Percentiles rank a stretch among this genome's conserved stretches.
phyloP scores from a whole-genome alignment of 495 filamentous ascomycete genomes.

The Annulohypoxylon maeteangense region DNA sequence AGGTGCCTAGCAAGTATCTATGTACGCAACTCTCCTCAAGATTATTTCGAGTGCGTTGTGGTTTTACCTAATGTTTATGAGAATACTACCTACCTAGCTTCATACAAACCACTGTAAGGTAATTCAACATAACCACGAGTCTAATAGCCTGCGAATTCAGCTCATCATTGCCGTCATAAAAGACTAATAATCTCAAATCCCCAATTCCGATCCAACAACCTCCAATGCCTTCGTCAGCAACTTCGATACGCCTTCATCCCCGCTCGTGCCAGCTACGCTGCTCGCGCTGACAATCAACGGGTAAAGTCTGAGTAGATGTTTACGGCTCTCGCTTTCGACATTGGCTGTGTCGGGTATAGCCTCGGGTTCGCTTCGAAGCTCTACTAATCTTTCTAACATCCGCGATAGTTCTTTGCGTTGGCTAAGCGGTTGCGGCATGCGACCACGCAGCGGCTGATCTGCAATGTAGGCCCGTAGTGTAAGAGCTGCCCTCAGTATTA shows the following conservation, averaged over 20 bases:
- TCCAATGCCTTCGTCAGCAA: slow-evolving; percentile 69
- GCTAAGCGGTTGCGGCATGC: slow-evolving; percentile 88
- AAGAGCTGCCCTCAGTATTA: slow-evolving; percentile 83
- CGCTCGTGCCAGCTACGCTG: slow-evolving; percentile 71
- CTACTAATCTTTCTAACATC: slow-evolving; percentile 70
- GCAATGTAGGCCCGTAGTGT: slow-evolving; percentile 84
- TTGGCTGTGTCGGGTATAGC: slow-evolving; percentile 73
- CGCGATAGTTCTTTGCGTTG: slow-evolving; percentile 82
- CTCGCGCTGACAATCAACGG: slow-evolving; percentile 79
- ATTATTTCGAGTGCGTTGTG: too few relatives aligned
- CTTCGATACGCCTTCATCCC: slow-evolving; percentile 68
- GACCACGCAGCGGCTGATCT: slow-evolving; percentile 89
- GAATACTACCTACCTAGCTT: neutral
- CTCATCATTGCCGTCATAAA: neutral
- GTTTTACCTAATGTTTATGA: neutral
- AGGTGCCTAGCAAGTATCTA: too few relatives aligned
- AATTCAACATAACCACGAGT: neutral
- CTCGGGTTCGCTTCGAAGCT: slow-evolving; percentile 74
- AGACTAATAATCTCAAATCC: slow-evolving; percentile 46
- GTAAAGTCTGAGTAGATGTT: slow-evolving; percentile 85
- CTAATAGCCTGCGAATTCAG: neutral
- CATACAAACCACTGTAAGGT: neutral
- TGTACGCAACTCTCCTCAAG: neutral
- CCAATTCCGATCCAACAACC: slow-evolving; percentile 74
- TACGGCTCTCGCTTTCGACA: slow-evolving; percentile 63